Evolutionary conservation across 2,329 filamentous ascomycete genomes (phyloP).

Genomic region (Penicillium sp.): DNA sequence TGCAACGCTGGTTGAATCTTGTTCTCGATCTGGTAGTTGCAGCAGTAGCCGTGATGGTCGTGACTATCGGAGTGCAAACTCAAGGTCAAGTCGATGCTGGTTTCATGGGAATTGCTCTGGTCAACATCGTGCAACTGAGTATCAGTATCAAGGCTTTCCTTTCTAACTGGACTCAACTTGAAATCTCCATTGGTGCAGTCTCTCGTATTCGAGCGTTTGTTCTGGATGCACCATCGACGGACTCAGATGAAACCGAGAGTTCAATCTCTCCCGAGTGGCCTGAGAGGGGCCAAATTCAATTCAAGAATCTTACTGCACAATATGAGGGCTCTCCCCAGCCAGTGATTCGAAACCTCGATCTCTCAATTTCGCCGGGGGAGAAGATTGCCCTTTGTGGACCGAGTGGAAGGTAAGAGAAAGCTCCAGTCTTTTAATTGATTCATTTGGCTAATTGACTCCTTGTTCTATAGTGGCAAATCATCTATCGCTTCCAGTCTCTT

Average conservation of each 20-base stretch:
- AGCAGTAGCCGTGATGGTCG: not conserved
- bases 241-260: not conserved
- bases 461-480: no score
- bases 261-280: not conserved
- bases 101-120: not conserved
- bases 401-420: no score
- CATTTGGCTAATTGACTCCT: no score
- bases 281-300: not conserved
- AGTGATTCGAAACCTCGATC: no score
- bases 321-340: not conserved
- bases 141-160: not conserved
- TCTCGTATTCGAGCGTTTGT: not conserved
- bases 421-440: no score
- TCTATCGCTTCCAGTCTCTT: no score
- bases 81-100: not conserved
- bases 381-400: no score
- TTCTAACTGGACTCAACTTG: not conserved
- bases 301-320: not conserved
- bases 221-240: not conserved
- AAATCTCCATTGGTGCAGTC: not conserved
- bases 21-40: slow-evolving; percentile 10
- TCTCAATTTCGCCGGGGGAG: no score
- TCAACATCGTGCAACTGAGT: not conserved
- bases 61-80: not conserved
- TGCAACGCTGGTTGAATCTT: slow-evolving; percentile 24